Percentiles rank a stretch among this genome's conserved stretches.
phyloP scores from a whole-genome alignment of 179 eudicot species.

The Beta macrorhiza region DNA sequence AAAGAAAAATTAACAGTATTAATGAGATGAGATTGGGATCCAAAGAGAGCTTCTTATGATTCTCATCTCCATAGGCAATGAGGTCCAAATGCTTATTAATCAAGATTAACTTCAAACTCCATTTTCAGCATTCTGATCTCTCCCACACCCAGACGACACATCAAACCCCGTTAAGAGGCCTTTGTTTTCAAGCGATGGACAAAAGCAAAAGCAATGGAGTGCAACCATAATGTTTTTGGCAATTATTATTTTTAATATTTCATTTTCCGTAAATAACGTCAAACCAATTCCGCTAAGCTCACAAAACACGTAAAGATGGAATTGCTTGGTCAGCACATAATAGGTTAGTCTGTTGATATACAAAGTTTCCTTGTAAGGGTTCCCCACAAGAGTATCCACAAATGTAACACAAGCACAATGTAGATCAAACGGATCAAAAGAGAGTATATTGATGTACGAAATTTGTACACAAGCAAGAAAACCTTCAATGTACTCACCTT shows the following conservation, averaged over 20 bases:
- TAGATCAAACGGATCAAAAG: neutral
- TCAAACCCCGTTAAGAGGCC: neutral
- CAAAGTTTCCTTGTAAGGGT: neutral
- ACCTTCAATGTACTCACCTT: slow-evolving; percentile 45
- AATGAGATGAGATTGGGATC: neutral
- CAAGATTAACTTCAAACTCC: neutral
- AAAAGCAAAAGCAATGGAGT: neutral
- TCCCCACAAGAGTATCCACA: neutral
- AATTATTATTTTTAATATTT: neutral
- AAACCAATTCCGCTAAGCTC: slow-evolving; percentile 1
- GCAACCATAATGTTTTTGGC: neutral
- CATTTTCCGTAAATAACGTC: no score
- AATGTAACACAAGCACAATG: neutral
- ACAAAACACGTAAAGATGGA: neutral
- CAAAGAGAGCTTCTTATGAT: neutral
- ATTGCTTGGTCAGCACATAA: neutral
- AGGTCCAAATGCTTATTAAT: neutral
- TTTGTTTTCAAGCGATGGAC: neutral
- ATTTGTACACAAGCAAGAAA: slow-evolving; percentile 19
- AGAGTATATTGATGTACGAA: slow-evolving; percentile 1
- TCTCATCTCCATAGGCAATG: neutral
- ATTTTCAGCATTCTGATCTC: neutral
- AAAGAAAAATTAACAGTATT: no score
- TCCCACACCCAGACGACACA: no score
- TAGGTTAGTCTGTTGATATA: neutral